Evolutionary conservation across 441 rosid genomes (phyloP).

Genomic region (Mallotus japonicus): DNA sequence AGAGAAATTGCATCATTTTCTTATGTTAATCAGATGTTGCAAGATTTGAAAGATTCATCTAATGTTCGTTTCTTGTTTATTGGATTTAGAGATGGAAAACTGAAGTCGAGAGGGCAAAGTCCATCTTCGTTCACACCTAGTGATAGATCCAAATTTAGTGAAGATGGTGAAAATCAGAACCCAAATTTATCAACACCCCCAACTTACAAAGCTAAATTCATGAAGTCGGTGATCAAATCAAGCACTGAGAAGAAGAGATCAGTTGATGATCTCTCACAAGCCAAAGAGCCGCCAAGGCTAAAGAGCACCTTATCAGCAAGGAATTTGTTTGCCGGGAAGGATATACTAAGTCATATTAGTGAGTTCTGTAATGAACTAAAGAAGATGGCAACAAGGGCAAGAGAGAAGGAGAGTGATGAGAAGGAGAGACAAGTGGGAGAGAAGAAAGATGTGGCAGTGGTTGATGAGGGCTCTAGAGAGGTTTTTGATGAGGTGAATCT

Average conservation of each 20-base stretch:
- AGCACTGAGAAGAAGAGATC: conserved; percentile 52
- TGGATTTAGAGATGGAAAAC: conserved; percentile 37
- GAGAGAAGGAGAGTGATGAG: conserved; percentile 50
- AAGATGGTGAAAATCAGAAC: conserved; percentile 63
- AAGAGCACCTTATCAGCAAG: conserved; percentile 75
- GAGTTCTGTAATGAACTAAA: conserved; percentile 81
- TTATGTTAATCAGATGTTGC: neutral
- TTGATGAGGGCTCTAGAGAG: conserved; percentile 31
- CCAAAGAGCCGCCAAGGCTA: conserved; percentile 44
- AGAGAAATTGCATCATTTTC: neutral
- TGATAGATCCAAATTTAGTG: conserved; percentile 20
- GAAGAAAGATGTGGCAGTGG: conserved; percentile 17
- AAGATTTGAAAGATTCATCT: neutral
- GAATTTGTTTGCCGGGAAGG: conserved; percentile 73
- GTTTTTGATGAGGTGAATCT: conserved; percentile 33
- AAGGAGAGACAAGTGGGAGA: conserved; percentile 36
- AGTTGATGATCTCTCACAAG: conserved; percentile 24
- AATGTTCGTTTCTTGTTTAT: conserved; percentile 1
- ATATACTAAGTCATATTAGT: conserved; percentile 65
- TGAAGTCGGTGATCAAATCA: conserved; percentile 53
- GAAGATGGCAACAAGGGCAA: conserved; percentile 67
- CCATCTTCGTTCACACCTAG: conserved; percentile 31
- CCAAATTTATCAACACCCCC: conserved; percentile 56
- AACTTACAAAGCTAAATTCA: conserved; percentile 40
- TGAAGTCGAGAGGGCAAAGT: conserved; percentile 51